Evolutionary conservation across 1,139 yeast species (phyloP).

Genomic region (Lodderomyces elongisporus): DNA sequence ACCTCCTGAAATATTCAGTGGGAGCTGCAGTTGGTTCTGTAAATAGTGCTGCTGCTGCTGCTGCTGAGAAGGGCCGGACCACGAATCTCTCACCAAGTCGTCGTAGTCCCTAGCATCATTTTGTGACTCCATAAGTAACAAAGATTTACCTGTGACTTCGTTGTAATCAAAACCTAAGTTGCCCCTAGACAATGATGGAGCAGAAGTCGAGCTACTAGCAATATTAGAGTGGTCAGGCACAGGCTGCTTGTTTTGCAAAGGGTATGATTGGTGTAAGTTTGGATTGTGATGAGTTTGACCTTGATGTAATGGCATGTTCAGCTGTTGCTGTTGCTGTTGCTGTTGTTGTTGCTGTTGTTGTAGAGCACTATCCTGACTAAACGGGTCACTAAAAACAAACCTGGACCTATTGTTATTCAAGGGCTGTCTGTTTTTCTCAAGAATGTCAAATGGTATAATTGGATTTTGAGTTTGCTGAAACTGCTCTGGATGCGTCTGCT

Average conservation of each 20-base stretch:
- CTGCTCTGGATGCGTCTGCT: not conserved
- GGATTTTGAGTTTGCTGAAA: not conserved
- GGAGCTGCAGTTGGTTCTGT: conserved; percentile 8
- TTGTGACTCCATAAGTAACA: conserved; percentile 52
- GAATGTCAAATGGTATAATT: conserved; percentile 9
- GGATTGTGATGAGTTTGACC: conserved; percentile 10
- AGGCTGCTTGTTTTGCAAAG: conserved; percentile 7
- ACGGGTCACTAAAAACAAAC: conserved; percentile 66
- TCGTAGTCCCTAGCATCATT: conserved; percentile 51
- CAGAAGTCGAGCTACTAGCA: conserved; percentile 14
- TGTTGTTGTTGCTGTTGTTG: conserved; percentile 13
- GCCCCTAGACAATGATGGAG: no score
- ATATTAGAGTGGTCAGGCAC: no score
- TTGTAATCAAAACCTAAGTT: conserved; percentile 25
- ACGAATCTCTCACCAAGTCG: conserved; percentile 47
- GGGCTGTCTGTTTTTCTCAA: conserved; percentile 46
- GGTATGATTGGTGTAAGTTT: conserved; percentile 14
- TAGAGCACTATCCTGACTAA: conserved; percentile 21
- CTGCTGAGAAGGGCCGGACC: conserved; percentile 17
- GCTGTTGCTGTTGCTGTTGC: conserved; percentile 13
- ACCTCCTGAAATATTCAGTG: not conserved
- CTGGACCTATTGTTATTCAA: conserved; percentile 59
- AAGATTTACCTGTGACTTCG: conserved; percentile 48
- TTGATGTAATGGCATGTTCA: conserved; percentile 5
- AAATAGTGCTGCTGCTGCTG: conserved; percentile 8